A percentile compares a stretch with the other conserved stretches of the same genome.
phyloP scores from a whole-genome alignment of 495 filamentous ascomycete species.

The Penicillium taxi region DNA sequence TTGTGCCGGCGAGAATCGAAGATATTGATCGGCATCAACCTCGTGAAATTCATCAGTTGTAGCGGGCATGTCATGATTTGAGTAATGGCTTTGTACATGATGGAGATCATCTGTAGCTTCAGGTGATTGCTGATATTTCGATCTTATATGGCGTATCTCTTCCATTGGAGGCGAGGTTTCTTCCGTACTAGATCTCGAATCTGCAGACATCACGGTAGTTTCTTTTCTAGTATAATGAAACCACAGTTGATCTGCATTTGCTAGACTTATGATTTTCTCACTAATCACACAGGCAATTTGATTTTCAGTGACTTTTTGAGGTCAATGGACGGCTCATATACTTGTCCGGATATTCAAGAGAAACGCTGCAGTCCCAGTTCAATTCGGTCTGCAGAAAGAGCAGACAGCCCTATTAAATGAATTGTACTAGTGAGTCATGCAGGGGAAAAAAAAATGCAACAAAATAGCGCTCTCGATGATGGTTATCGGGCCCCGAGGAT shows the following conservation, averaged over 20 bases:
- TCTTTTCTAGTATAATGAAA: background rate
- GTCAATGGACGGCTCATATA: background rate
- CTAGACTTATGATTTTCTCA: no score
- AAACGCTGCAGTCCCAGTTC: background rate
- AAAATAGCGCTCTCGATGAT: constrained; percentile 9
- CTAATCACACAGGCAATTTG: no score
- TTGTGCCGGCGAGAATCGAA: constrained; percentile 44
- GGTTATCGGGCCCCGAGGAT: constrained; percentile 15
- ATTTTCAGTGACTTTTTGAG: background rate
- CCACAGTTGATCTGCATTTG: no score
- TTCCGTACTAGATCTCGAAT: constrained; percentile 15
- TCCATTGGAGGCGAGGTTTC: constrained; percentile 7
- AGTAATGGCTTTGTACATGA: constrained; percentile 22
- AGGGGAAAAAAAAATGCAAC: constrained; percentile 4
- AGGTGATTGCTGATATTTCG: constrained; percentile 8
- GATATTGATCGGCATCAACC: constrained; percentile 41
- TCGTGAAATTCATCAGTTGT: constrained; percentile 20
- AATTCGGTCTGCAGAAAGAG: background rate
- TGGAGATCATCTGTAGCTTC: constrained; percentile 10
- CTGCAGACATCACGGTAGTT: constrained; percentile 10
- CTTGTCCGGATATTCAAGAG: no score
- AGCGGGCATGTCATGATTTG: constrained; percentile 30
- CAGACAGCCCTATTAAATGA: background rate
- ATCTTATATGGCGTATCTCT: constrained; percentile 7
- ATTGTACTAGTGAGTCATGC: constrained; percentile 14